Evolutionary conservation across 306 rosid genomes (phyloP).

Genomic region (Glycine soja): DNA sequence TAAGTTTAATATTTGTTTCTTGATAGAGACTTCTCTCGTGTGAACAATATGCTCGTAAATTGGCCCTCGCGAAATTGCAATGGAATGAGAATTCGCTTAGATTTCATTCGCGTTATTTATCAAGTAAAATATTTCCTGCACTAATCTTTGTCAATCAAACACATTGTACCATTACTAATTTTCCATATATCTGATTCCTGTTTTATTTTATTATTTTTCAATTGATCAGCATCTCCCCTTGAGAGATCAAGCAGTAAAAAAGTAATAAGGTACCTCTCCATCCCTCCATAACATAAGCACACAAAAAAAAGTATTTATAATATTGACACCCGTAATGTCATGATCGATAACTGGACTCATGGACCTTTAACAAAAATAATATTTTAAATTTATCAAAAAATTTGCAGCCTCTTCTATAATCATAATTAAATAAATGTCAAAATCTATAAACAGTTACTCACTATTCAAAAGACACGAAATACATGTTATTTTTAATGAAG

Average conservation of each 20-base stretch:
- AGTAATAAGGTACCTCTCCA: conserved; percentile 37
- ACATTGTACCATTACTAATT: not conserved
- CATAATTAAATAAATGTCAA: too few relatives aligned
- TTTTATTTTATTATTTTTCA: not conserved
- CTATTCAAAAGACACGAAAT: too few relatives aligned
- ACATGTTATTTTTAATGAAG: too few relatives aligned
- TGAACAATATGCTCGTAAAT: conserved; percentile 61
- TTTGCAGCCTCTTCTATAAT: too few relatives aligned
- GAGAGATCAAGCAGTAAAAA: conserved; percentile 41
- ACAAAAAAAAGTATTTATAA: too few relatives aligned
- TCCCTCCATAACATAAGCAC: too few relatives aligned
- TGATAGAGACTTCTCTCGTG: conserved; percentile 66
- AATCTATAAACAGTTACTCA: too few relatives aligned
- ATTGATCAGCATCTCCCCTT: conserved; percentile 37
- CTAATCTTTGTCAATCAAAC: too few relatives aligned
- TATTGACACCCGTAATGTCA: not conserved
- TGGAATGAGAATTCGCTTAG: conserved; percentile 60
- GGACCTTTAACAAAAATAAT: too few relatives aligned
- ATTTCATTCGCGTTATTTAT: conserved; percentile 61
- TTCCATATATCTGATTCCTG: too few relatives aligned
- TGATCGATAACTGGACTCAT: not conserved
- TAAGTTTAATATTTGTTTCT: conserved; percentile 26
- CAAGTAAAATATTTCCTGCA: conserved; percentile 48
- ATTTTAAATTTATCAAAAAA: too few relatives aligned
- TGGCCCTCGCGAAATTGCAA: conserved; percentile 54